phyloP scores from a whole-genome alignment of 2,329 filamentous ascomycete genomes.

The Pyrenochaeta sp. region DNA sequence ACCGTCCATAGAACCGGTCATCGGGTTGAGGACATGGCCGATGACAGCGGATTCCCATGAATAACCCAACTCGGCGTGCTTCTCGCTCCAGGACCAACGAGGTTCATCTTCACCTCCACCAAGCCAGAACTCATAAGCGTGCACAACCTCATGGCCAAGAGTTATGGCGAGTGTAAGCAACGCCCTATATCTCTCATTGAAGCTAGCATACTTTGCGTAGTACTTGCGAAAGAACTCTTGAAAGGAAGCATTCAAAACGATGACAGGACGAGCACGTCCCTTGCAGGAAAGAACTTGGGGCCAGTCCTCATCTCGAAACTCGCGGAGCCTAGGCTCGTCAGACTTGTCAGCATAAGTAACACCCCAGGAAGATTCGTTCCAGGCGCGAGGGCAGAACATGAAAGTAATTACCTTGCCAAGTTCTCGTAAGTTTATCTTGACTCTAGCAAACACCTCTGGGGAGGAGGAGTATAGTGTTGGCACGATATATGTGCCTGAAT shows the following conservation, averaged over 20 bases:
- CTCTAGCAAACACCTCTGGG: slow-evolving; percentile 4
- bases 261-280: slow-evolving; percentile 4
- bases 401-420: slow-evolving; percentile 18
- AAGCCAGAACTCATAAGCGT: slow-evolving; percentile 27
- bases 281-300: slow-evolving; percentile 5
- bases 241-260: slow-evolving; percentile 19
- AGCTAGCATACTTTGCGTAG: background rate
- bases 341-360: slow-evolving; percentile 3
- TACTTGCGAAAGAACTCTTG: slow-evolving; percentile 14
- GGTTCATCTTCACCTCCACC: slow-evolving; percentile 15
- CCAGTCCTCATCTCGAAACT: slow-evolving; percentile 9
- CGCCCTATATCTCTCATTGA: slow-evolving; percentile 11
- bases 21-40: slow-evolving; percentile 13
- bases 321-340: slow-evolving; percentile 5
- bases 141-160: slow-evolving; percentile 29
- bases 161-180: slow-evolving; percentile 22
- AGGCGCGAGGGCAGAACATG: slow-evolving; percentile 20
- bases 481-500: slow-evolving; percentile 10
- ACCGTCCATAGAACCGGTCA: background rate
- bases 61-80: slow-evolving; percentile 21
- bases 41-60: slow-evolving; percentile 21
- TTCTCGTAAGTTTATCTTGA: slow-evolving; percentile 13
- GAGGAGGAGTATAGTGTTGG: slow-evolving; percentile 2
- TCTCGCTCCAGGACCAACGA: slow-evolving; percentile 16
- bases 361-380: slow-evolving; percentile 8